Conservation (phyloP, 768 basidiomycete genomes). For the Pleurotus ostreatus region DNA sequence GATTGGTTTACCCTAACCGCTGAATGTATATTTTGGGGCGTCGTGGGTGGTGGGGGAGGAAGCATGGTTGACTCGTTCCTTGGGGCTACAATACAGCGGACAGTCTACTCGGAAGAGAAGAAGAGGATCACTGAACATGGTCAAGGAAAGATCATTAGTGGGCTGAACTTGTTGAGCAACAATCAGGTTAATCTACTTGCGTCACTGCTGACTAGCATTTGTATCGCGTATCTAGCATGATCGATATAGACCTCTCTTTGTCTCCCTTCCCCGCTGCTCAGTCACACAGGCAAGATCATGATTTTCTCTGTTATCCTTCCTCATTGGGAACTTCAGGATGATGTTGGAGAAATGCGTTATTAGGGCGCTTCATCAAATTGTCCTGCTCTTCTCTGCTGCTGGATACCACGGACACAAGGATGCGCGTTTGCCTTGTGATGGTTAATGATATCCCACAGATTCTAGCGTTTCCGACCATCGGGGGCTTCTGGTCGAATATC, state of each 20-base stretch:
- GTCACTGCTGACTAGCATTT: constrained; percentile 13
- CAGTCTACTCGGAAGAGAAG: constrained; percentile 61
- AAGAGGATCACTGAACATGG: constrained; percentile 62
- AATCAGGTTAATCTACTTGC: constrained; percentile 56
- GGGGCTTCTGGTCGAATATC: too few species aligned
- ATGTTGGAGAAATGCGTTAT: too few species aligned
- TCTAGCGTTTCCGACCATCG: too few species aligned
- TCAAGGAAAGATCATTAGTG: constrained; percentile 49
- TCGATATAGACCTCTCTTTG: neutral
- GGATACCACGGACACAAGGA: too few species aligned
- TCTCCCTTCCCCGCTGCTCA: neutral
- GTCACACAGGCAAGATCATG: too few species aligned
- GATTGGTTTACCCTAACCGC: constrained; percentile 33
- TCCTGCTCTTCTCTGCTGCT: too few species aligned
- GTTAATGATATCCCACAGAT: too few species aligned
- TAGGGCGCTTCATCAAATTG: too few species aligned
- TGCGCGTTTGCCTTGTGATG: too few species aligned
- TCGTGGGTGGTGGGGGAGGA: constrained; percentile 67
- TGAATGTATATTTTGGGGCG: constrained; percentile 55
- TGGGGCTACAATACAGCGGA: constrained; percentile 83
- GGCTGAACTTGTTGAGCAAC: constrained; percentile 72
- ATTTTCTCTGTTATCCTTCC: too few species aligned
- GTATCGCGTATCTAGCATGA: constrained; percentile 1
- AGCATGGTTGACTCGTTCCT: constrained; percentile 85
- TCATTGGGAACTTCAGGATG: too few species aligned